A percentile compares a stretch with the other conserved stretches of the same genome.
Evolutionary conservation across 148 eudicot species (phyloP).

Genomic region (Tetragonia tetragonoides): DNA sequence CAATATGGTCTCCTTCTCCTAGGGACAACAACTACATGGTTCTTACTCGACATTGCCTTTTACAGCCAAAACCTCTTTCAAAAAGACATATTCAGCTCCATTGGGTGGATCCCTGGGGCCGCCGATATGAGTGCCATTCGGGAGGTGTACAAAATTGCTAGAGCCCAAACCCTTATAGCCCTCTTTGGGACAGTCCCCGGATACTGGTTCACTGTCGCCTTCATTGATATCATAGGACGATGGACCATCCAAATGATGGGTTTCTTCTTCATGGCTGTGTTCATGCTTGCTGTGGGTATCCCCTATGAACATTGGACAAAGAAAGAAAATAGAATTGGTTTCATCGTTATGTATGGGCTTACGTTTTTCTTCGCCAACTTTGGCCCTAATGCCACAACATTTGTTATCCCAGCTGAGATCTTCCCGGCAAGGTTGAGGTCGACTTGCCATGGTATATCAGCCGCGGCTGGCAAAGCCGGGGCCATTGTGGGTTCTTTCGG

Average conservation of each 20-base stretch:
- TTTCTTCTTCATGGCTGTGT: constrained; percentile 57
- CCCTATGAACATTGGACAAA: constrained; percentile 60
- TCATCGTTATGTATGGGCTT: constrained; percentile 56
- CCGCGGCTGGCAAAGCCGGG: constrained; percentile 74
- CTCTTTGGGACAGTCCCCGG: constrained; percentile 68
- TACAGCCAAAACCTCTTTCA: constrained; percentile 72
- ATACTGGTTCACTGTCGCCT: constrained; percentile 57
- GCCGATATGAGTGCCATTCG: constrained; percentile 47
- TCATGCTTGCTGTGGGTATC: constrained; percentile 73
- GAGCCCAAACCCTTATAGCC: constrained; percentile 64
- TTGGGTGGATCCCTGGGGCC: constrained; percentile 56
- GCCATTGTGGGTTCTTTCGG: constrained; percentile 77
- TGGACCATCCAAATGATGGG: constrained; percentile 26
- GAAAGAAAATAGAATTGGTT: constrained; percentile 46
- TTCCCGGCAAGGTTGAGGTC: constrained; percentile 83
- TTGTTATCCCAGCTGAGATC: constrained; percentile 74
- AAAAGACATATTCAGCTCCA: constrained; percentile 47
- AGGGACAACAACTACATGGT: constrained; percentile 25
- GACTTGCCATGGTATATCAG: constrained; percentile 86
- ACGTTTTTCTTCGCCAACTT: constrained; percentile 85
- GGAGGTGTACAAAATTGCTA: constrained; percentile 48
- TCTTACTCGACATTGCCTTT: constrained; percentile 37
- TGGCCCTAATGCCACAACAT: constrained; percentile 82
- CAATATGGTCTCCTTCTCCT: constrained; percentile 19
- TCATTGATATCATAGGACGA: constrained; percentile 42